Conservation (phyloP, 2,329 filamentous ascomycete genomes). For the Arthroderma sp. region DNA sequence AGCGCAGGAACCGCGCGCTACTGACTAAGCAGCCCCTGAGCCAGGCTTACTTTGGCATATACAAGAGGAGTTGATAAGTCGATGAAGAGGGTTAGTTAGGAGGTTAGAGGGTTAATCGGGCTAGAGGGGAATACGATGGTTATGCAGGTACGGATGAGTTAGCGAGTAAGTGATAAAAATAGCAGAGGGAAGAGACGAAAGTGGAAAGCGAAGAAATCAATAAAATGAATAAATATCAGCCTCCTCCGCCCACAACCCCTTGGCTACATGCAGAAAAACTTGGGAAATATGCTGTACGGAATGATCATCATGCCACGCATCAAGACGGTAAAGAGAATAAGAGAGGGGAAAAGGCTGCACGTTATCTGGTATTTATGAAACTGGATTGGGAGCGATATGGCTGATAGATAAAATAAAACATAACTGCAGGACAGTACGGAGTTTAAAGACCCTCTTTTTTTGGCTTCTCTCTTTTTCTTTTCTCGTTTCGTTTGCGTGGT, state of each 20-base stretch:
- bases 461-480: not conserved
- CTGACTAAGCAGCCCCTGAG: conserved; percentile 6
- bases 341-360: not conserved
- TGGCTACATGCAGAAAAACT: not conserved
- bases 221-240: conserved; percentile 3
- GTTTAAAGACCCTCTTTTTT: not conserved
- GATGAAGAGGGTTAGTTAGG: too few species aligned
- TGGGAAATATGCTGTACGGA: not conserved
- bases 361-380: conserved; percentile 1
- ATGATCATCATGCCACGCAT: not conserved
- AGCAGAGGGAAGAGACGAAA: not conserved
- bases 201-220: not conserved
- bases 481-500: not conserved
- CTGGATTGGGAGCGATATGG: conserved; percentile 1
- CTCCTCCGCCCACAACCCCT: not conserved
- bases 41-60: not conserved
- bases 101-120: too few species aligned
- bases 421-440: not conserved
- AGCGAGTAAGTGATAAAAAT: not conserved
- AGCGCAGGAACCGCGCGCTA: conserved; percentile 8
- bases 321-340: not conserved
- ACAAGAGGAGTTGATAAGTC: not conserved
- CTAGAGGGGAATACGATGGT: too few species aligned
- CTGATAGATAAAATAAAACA: not conserved
- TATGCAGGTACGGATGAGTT: not conserved